Evolutionary conservation across 2,329 filamentous ascomycete species (phyloP).

Genomic region (Pseudogymnoascus pannorum): DNA sequence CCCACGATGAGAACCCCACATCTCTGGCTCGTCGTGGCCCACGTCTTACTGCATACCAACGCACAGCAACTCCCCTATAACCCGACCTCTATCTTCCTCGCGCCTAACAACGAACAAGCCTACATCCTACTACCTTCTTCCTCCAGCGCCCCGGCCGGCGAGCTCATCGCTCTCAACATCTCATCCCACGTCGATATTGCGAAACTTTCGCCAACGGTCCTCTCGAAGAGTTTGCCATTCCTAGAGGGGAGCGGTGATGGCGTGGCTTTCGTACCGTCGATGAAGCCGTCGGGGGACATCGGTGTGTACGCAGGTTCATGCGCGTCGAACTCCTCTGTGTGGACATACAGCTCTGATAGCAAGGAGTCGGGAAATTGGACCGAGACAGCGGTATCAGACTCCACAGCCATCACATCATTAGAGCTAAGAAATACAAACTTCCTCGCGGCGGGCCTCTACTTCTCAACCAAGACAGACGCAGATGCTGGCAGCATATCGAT

Average conservation of each 20-base stretch:
- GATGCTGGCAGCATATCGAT: constrained; percentile 27
- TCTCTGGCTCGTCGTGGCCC: neutral
- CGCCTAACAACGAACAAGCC: constrained; percentile 43
- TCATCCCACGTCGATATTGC: constrained; percentile 48
- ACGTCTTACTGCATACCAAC: neutral
- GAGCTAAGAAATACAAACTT: constrained; percentile 44
- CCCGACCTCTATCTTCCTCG: constrained; percentile 63
- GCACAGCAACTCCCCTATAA: constrained; percentile 62
- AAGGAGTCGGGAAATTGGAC: constrained; percentile 41
- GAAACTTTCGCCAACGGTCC: constrained; percentile 41
- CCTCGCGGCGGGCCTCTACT: constrained; percentile 40
- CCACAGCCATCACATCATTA: constrained; percentile 28
- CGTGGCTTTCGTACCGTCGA: constrained; percentile 58
- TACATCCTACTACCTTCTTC: constrained; percentile 58
- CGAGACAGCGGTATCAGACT: constrained; percentile 42
- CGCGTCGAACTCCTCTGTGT: constrained; percentile 50
- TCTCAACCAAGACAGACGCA: constrained; percentile 24
- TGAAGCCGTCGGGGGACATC: constrained; percentile 62
- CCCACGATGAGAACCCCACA: neutral
- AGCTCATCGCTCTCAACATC: constrained; percentile 60
- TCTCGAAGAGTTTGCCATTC: constrained; percentile 53
- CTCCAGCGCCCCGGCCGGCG: constrained; percentile 28
- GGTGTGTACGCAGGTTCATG: constrained; percentile 72
- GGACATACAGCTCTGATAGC: constrained; percentile 51
- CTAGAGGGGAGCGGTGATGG: constrained; percentile 39